These are phyloP conservation scores for Paspalum notatum DNA, from an alignment of 176 grass and related monocot genomes.

Conservation along the genomic window DNA sequence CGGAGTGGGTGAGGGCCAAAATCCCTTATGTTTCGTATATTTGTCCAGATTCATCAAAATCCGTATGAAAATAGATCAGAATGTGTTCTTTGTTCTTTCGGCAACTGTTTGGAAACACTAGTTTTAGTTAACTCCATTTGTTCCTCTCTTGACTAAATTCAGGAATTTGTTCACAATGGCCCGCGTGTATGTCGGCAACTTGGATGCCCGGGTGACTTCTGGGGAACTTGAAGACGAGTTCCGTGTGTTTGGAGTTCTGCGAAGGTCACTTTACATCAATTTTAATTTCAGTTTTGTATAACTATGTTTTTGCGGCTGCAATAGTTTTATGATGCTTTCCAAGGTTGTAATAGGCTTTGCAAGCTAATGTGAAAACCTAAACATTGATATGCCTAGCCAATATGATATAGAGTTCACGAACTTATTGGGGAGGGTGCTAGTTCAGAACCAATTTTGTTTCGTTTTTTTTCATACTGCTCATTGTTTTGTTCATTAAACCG, in stretches of 20 bases:
- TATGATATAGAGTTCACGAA: not conserved
- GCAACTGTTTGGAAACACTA: not conserved
- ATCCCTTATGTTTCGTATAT: no score
- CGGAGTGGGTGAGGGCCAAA: no score
- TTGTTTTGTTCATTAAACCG: not conserved
- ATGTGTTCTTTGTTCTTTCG: not conserved
- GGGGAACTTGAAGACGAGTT: conserved; percentile 91
- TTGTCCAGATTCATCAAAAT: no score
- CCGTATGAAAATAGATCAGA: not conserved
- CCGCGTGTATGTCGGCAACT: conserved; percentile 83
- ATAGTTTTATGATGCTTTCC: not conserved
- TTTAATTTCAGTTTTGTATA: not conserved
- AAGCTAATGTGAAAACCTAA: not conserved
- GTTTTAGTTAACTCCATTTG: not conserved
- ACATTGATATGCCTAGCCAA: not conserved
- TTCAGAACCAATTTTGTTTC: not conserved
- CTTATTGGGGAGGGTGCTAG: not conserved
- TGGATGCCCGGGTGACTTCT: conserved; percentile 75
- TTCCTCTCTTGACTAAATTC: conserved; percentile 13
- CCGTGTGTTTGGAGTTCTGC: conserved; percentile 80
- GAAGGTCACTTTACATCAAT: conserved; percentile 55
- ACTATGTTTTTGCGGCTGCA: not conserved
- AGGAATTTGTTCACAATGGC: conserved; percentile 66
- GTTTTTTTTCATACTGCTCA: not conserved
- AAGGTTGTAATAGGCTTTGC: not conserved